These are phyloP conservation scores for Blastomyces gilchristii DNA, from an alignment of 2,329 filamentous ascomycete species.

Conservation along the genomic window DNA sequence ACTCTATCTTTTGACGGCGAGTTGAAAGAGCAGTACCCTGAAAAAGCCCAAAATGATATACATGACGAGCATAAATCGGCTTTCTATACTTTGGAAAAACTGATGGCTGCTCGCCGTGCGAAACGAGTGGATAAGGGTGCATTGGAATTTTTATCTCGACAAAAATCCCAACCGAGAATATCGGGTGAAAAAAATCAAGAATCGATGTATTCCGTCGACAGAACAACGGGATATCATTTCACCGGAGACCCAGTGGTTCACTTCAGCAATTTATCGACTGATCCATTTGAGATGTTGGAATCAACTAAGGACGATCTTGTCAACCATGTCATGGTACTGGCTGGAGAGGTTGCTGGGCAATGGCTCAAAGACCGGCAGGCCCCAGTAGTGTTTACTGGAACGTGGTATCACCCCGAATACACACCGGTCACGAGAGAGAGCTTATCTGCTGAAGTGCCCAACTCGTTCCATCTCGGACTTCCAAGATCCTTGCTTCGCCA, in stretches of 20 bases:
- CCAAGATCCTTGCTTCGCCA: constrained; percentile 35
- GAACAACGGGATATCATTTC: constrained; percentile 24
- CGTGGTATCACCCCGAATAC: constrained; percentile 23
- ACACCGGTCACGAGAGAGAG: constrained; percentile 21
- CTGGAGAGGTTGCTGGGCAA: constrained; percentile 39
- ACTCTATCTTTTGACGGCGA: constrained; percentile 26
- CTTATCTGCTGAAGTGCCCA: constrained; percentile 33
- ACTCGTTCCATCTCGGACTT: constrained; percentile 7
- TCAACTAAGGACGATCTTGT: constrained; percentile 33
- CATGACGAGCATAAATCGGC: constrained; percentile 26
- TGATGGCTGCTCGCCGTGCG: constrained; percentile 32
- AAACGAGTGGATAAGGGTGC: constrained; percentile 31
- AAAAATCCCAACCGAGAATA: constrained; percentile 16
- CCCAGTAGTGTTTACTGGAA: constrained; percentile 42
- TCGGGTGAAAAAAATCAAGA: constrained; percentile 19
- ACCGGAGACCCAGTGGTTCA: constrained; percentile 36
- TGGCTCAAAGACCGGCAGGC: constrained; percentile 46
- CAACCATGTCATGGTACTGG: constrained; percentile 47
- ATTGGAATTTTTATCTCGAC: constrained; percentile 23
- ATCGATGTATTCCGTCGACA: constrained; percentile 24
- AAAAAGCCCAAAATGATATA: constrained; percentile 22
- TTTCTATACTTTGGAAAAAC: constrained; percentile 28
- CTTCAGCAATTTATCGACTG: constrained; percentile 20
- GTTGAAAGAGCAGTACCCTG: constrained; percentile 16
- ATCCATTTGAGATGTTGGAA: constrained; percentile 31